Conservation (phyloP, 306 rosid species). For the Bauhinia variegata region DNA sequence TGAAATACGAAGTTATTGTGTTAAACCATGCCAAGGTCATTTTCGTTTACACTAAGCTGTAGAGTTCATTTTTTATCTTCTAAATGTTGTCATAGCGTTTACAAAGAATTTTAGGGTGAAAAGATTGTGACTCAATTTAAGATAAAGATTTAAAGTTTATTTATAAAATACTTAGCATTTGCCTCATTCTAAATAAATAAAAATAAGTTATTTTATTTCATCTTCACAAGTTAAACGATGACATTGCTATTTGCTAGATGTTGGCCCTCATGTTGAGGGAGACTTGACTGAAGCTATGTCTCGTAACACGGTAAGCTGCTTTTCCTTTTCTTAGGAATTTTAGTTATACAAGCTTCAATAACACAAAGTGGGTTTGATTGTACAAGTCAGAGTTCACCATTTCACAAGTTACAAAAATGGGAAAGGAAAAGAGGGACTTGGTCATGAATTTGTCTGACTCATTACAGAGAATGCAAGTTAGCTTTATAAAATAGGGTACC, state of each 20-base stretch:
- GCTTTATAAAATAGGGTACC: no score
- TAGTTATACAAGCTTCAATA: not conserved
- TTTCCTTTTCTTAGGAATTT: conserved; percentile 20
- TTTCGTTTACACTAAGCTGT: conserved; percentile 28
- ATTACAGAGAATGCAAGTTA: no score
- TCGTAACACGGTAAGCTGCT: conserved; percentile 17
- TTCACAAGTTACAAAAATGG: not conserved
- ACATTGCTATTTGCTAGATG: not conserved
- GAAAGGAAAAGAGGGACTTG: not conserved
- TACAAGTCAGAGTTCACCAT: not conserved
- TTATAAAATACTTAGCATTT: no score
- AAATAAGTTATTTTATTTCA: no score
- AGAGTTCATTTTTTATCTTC: conserved; percentile 15
- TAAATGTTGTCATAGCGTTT: no score
- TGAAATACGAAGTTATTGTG: conserved; percentile 17
- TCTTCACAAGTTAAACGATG: no score
- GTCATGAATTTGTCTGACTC: no score
- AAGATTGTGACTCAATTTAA: no score
- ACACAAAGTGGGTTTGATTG: not conserved
- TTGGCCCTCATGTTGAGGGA: not conserved
- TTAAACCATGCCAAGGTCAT: conserved; percentile 13
- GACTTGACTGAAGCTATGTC: conserved; percentile 21
- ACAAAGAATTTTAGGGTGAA: no score
- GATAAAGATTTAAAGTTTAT: no score
- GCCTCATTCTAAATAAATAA: no score